Evolutionary conservation across 2,329 filamentous ascomycete genomes (phyloP), one percentile per base, ranked within the genome.

Genomic region (Pseudonectria foliicola): DNA sequence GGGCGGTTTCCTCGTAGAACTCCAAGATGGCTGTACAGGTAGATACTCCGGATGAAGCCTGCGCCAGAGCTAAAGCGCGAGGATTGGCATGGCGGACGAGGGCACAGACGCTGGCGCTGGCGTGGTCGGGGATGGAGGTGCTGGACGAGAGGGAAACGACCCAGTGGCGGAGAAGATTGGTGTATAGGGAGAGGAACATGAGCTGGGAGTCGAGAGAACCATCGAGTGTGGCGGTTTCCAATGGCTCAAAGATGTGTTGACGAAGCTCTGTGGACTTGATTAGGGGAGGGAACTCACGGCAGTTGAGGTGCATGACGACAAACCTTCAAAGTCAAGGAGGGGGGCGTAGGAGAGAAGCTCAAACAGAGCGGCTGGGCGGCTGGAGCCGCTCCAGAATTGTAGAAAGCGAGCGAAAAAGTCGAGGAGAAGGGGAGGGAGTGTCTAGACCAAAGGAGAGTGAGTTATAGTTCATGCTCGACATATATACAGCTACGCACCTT

Each of bases 101-200:
- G 28, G 61, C 48, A 40, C 59, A 53, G 18, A 75, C 45, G 7
- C 62, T 58, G 6, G 53, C 39, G 12, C 62, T 58, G 4, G 62
- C 60, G 14, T 63, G 53, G 2, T 48, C 29, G 2, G 63, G 60
- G 10, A 63, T 49, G 4, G 52, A 31, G 2, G 64, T 54, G 4
- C 54, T 52, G 1, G 70, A 62, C 13, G 64, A 57, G 29, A 79
- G 56, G 3, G 57, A 42, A 8, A 64, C 53, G 6, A 62, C 64
- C 77, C 77, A 82, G 38, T 77, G 71, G 10, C 68, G 71, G 29
- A 90, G 68, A 6, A 93, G 63, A 10, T 61, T 59, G 2, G 73
- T 79, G 57, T 90, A 92, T 42, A 87, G 78, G 2, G 58, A 57
- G 3, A 92, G 67, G 3, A 93, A 62, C 3, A 65, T 64, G 0